These are phyloP conservation scores for Ceriops decandra DNA, from an alignment of 345 rosid genomes.

Conservation along the genomic window DNA sequence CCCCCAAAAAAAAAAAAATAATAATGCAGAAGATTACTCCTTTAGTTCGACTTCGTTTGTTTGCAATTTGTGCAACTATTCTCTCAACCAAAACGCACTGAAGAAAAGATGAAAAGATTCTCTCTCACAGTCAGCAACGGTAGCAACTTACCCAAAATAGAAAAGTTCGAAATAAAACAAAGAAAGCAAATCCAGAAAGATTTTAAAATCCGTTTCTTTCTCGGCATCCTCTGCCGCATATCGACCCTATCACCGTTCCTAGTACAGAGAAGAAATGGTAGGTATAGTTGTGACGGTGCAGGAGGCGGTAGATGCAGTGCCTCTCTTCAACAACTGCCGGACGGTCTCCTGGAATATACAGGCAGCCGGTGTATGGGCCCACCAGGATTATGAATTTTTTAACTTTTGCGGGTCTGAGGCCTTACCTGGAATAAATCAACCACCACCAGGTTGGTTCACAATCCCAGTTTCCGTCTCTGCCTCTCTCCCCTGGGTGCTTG, in stretches of 20 bases:
- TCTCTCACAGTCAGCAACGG: neutral
- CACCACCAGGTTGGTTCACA: constrained; percentile 68
- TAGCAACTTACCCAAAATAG: neutral
- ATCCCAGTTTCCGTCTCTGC: neutral
- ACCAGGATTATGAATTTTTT: constrained; percentile 81
- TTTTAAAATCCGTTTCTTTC: neutral
- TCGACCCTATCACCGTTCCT: neutral
- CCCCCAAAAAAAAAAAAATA: too few species aligned
- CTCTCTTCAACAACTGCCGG: constrained; percentile 66
- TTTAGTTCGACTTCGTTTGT: too few species aligned
- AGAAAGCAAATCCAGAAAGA: neutral
- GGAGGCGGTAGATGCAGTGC: constrained; percentile 77
- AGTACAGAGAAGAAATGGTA: constrained; percentile 34
- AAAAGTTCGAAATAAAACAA: neutral
- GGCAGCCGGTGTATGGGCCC: constrained; percentile 71
- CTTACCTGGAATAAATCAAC: constrained; percentile 87
- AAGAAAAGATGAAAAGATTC: neutral
- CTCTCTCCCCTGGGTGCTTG: constrained; percentile 4
- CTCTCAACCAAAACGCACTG: too few species aligned
- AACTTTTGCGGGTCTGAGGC: constrained; percentile 71
- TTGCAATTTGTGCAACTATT: too few species aligned
- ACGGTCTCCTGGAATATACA: constrained; percentile 75
- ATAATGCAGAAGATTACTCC: too few species aligned
- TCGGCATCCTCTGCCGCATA: neutral
- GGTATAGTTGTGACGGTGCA: constrained; percentile 61